Conservation (phyloP, 1,284 basidiomycete species). For the Schizopora paradoxa region DNA sequence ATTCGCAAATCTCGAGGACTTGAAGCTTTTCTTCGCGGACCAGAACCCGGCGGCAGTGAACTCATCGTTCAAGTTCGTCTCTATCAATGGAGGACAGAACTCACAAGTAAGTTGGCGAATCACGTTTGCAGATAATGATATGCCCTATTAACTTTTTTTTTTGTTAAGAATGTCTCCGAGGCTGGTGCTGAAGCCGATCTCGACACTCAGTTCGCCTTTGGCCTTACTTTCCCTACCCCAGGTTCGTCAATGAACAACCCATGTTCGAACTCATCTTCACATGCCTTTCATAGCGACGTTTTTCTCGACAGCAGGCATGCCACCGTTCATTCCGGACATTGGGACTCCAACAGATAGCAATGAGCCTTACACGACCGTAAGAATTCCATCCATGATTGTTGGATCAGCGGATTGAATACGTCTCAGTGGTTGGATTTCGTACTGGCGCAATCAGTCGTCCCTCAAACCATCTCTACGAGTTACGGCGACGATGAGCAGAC, state of each 20-base stretch:
- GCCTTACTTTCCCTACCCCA: conserved; percentile 45
- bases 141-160: neutral
- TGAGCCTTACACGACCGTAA: conserved; percentile 57
- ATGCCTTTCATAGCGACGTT: too few relatives aligned
- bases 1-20: conserved; percentile 51
- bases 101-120: neutral
- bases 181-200: conserved; percentile 69
- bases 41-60: conserved; percentile 42
- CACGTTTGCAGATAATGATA: conserved; percentile 2
- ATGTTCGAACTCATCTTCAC: conserved; percentile 31
- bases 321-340: conserved; percentile 53
- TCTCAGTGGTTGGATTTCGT: conserved; percentile 58
- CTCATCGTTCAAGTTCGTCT: conserved; percentile 39
- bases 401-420: neutral
- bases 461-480: conserved; percentile 54
- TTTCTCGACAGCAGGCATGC: conserved; percentile 55
- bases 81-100: conserved; percentile 38
- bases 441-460: conserved; percentile 36
- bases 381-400: conserved; percentile 19
- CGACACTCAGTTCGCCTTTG: conserved; percentile 64
- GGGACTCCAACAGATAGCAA: conserved; percentile 42
- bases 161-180: conserved; percentile 39
- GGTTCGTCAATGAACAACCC: conserved; percentile 14
- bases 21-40: conserved; percentile 45
- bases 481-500: conserved; percentile 70